Evolutionary conservation across 192 early-diverging fungal species (phyloP).

Genomic region (Umbelopsis sp.): DNA sequence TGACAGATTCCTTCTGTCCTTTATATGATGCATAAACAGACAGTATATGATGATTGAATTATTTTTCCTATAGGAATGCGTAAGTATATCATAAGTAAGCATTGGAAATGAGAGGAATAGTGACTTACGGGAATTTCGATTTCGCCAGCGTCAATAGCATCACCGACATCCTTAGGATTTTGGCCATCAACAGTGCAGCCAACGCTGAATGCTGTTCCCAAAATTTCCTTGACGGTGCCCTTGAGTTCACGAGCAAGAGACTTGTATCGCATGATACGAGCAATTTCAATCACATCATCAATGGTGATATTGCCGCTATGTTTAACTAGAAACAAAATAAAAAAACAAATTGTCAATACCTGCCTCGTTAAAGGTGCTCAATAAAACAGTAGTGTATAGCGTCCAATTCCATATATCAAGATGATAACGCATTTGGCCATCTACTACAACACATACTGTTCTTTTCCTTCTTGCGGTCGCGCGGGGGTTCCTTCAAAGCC

Average conservation of each 20-base stretch:
- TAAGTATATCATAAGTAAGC: no score
- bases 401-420: no score
- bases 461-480: conserved; percentile 99
- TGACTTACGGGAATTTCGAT: conserved; percentile 60
- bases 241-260: conserved; percentile 90
- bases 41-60: no score
- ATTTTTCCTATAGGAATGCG: no score
- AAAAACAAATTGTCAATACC: no score
- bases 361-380: no score
- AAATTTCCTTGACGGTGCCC: conserved; percentile 96
- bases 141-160: conserved; percentile 87
- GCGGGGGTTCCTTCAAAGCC: conserved; percentile 95
- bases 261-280: conserved; percentile 95
- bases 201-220: conserved; percentile 91
- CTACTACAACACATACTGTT: conserved; percentile 62
- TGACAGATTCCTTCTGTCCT: no score
- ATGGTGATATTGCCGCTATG: conserved; percentile 96
- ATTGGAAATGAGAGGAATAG: no score
- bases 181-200: conserved; percentile 99
- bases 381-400: no score
- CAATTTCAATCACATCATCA: conserved; percentile 93
- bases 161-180: conserved; percentile 83
- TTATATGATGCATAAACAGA: no score
- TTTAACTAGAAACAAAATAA: conserved; percentile 55
- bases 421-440: no score